phyloP scores from a whole-genome alignment of 192 early-diverging fungal species.

The Coemansia sp. region DNA sequence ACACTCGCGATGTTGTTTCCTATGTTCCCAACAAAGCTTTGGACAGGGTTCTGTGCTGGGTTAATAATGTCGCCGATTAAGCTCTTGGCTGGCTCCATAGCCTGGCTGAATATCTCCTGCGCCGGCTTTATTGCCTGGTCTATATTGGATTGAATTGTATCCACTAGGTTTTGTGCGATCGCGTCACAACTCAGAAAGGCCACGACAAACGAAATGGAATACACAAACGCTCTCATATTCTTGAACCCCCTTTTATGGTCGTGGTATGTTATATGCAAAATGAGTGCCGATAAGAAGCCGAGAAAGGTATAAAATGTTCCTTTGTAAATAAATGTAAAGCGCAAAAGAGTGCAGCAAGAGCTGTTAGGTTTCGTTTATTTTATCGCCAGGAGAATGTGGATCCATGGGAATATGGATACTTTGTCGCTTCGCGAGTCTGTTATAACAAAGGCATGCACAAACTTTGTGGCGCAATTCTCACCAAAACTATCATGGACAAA shows the following conservation, averaged over 20 bases:
- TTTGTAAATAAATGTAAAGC: background rate
- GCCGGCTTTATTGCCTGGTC: slow-evolving; percentile 19
- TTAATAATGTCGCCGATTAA: background rate
- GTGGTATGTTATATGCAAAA: background rate
- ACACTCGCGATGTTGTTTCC: slow-evolving; percentile 27
- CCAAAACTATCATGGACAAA: background rate
- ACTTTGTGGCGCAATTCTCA: background rate
- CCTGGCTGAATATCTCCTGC: slow-evolving; percentile 8
- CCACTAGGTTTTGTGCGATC: slow-evolving; percentile 1
- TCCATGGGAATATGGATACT: background rate
- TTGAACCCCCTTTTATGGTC: background rate
- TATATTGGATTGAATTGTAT: slow-evolving; percentile 12
- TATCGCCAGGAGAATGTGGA: background rate
- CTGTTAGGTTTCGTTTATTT: background rate
- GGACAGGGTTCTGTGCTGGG: slow-evolving; percentile 24
- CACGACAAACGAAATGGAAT: background rate
- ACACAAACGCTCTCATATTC: background rate
- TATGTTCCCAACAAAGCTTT: slow-evolving; percentile 6
- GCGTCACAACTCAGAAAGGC: background rate
- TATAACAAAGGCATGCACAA: background rate
- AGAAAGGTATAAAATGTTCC: background rate
- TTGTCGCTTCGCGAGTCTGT: background rate
- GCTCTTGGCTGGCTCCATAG: background rate
- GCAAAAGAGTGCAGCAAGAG: background rate
- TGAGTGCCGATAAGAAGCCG: background rate